Percentiles rank a stretch among this genome's conserved stretches.
phyloP scores from a whole-genome alignment of 352 stramenopile species.

The Phytophthora melonis region DNA sequence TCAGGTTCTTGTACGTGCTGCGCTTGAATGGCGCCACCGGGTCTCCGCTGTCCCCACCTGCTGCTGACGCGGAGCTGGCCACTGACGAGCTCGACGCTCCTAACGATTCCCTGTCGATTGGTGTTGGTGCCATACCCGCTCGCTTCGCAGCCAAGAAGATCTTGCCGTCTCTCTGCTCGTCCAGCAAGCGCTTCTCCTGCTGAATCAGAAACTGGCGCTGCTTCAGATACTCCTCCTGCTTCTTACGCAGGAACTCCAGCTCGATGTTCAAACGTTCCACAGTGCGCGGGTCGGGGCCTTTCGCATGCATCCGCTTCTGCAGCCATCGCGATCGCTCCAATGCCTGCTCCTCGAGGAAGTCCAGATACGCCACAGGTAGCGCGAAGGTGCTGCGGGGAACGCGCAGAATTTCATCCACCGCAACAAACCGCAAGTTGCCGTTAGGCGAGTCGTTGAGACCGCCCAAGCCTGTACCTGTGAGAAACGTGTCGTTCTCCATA shows the following conservation, averaged over 20 bases:
- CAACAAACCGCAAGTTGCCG: conserved; percentile 57
- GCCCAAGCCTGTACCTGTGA: conserved; percentile 45
- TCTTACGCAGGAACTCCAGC: conserved; percentile 70
- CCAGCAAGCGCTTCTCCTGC: conserved; percentile 70
- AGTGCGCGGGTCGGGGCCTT: conserved; percentile 27
- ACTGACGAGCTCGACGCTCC: conserved; percentile 23
- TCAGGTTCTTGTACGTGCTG: conserved; percentile 85
- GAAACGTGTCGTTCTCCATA: conserved; percentile 75
- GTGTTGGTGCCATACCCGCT: conserved; percentile 26
- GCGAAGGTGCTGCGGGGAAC: conserved; percentile 80
- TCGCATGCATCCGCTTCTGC: conserved; percentile 53
- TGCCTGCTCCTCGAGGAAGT: conserved; percentile 76
- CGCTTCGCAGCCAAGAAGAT: conserved; percentile 50
- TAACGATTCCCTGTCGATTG: conserved; percentile 31
- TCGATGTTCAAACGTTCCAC: conserved; percentile 52
- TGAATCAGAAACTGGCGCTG: conserved; percentile 82
- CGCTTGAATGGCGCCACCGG: conserved; percentile 79
- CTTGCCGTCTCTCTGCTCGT: conserved; percentile 58
- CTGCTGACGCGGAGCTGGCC: conserved; percentile 23
- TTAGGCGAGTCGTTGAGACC: conserved; percentile 40
- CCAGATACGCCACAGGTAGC: conserved; percentile 75
- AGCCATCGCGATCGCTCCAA: conserved; percentile 61
- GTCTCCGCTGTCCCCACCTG: conserved; percentile 30
- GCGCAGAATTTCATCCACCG: conserved; percentile 82
- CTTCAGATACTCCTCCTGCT: conserved; percentile 80